Conservation (phyloP, 164 flowering plant species). For the Annona cherimola region DNA sequence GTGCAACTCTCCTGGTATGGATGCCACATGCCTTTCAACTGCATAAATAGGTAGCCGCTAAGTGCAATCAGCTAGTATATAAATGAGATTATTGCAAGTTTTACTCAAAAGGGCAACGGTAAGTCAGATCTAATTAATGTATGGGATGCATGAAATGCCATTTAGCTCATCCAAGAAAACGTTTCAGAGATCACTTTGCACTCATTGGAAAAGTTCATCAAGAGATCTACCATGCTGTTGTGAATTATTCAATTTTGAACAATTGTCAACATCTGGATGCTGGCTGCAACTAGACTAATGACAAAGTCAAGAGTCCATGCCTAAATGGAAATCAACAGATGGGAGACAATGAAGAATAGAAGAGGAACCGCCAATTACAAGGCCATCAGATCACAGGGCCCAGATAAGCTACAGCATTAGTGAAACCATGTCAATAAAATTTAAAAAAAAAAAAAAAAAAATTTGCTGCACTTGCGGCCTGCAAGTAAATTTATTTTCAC, state of each 20-base stretch:
- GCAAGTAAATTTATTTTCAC: too few relatives aligned
- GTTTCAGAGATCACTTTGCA: background rate
- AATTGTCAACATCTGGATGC: background rate
- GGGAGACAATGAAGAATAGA: background rate
- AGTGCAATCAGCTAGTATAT: background rate
- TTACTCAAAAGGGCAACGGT: background rate
- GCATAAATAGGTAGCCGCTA: background rate
- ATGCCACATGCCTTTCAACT: slow-evolving; percentile 1
- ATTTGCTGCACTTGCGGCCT: too few relatives aligned
- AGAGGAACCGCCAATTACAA: background rate
- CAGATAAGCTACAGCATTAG: background rate
- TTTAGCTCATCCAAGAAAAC: background rate
- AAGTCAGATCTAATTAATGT: background rate
- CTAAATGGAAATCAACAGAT: background rate
- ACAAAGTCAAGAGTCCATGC: background rate
- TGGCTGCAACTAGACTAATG: background rate
- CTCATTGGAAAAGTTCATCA: background rate
- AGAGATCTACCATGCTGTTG: background rate
- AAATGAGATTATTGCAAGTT: too few relatives aligned
- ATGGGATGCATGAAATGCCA: background rate
- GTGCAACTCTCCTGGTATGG: background rate
- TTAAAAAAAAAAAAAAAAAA: too few relatives aligned
- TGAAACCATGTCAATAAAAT: background rate
- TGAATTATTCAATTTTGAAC: background rate
- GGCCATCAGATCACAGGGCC: background rate